A percentile compares a stretch with the other conserved stretches of the same genome.
Evolutionary conservation across 2,329 filamentous ascomycete species (phyloP).

Genomic region (Fusarium xylarioides): DNA sequence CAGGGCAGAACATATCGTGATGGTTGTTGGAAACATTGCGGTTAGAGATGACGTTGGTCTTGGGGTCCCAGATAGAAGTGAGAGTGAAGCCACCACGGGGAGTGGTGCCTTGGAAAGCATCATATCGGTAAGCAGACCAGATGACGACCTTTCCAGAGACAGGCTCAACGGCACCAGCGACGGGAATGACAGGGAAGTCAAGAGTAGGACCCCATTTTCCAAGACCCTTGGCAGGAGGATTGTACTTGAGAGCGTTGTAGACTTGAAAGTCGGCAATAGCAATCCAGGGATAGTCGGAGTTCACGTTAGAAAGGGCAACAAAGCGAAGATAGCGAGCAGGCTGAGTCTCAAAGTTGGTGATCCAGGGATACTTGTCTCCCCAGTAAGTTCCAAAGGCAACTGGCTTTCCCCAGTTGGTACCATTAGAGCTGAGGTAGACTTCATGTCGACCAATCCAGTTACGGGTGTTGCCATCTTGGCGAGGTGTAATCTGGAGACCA

Average conservation of each 20-base stretch:
- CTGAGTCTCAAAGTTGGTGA: slow-evolving; percentile 33
- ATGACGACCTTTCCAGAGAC: slow-evolving; percentile 26
- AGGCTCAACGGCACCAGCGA: slow-evolving; percentile 33
- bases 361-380: slow-evolving; percentile 25
- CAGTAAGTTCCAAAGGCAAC: slow-evolving; percentile 34
- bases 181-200: slow-evolving; percentile 33
- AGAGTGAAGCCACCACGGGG: slow-evolving; percentile 32
- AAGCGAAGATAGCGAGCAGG: slow-evolving; percentile 35
- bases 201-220: slow-evolving; percentile 33
- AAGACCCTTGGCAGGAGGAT: slow-evolving; percentile 9
- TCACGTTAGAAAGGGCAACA: slow-evolving; percentile 16
- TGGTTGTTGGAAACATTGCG: slow-evolving; percentile 51
- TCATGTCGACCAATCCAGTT: slow-evolving; percentile 30
- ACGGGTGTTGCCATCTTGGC: slow-evolving; percentile 20
- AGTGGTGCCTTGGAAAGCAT: slow-evolving; percentile 24
- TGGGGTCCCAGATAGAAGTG: slow-evolving; percentile 30
- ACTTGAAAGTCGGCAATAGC: slow-evolving; percentile 29
- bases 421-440: slow-evolving; percentile 28
- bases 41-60: slow-evolving; percentile 23
- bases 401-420: slow-evolving; percentile 21
- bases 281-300: slow-evolving; percentile 22
- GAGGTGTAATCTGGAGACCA: slow-evolving; percentile 21
- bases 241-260: slow-evolving; percentile 31
- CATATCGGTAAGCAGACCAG: slow-evolving; percentile 34
- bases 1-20: slow-evolving; percentile 68